Conservation (phyloP, 2,329 filamentous ascomycete genomes). For the Ceratocystis diversiconidia region DNA sequence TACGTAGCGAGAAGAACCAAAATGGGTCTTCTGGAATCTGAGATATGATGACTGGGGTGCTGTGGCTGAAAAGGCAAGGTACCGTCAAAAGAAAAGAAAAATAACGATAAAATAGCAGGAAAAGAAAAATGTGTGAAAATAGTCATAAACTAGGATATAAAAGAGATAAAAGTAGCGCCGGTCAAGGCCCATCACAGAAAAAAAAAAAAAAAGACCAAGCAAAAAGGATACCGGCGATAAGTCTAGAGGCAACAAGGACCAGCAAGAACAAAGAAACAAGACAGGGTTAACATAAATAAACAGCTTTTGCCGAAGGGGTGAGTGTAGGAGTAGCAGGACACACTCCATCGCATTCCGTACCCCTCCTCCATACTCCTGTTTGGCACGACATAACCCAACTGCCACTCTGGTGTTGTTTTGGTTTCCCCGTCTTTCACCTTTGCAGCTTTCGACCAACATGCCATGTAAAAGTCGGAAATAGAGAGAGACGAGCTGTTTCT, state of each 20-base stretch:
- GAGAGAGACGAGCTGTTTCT: not conserved
- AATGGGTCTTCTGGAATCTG: conserved; percentile 3
- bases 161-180: too few species aligned
- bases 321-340: not conserved
- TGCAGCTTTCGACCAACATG: not conserved
- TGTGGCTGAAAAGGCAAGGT: not conserved
- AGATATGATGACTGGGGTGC: not conserved
- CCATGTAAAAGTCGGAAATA: not conserved
- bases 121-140: not conserved
- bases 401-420: not conserved
- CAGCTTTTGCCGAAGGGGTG: not conserved
- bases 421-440: not conserved
- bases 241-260: not conserved
- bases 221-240: not conserved
- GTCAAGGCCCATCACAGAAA: not conserved
- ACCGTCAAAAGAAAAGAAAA: not conserved
- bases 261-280: conserved; percentile 1
- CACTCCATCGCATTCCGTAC: not conserved
- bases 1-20: not conserved
- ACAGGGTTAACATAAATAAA: not conserved
- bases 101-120: not conserved
- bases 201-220: too few species aligned
- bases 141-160: too few species aligned
- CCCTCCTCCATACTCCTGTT: not conserved
- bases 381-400: not conserved